Evolutionary conservation across 306 rosid species (phyloP).

Genomic region (Vicia villosa): DNA sequence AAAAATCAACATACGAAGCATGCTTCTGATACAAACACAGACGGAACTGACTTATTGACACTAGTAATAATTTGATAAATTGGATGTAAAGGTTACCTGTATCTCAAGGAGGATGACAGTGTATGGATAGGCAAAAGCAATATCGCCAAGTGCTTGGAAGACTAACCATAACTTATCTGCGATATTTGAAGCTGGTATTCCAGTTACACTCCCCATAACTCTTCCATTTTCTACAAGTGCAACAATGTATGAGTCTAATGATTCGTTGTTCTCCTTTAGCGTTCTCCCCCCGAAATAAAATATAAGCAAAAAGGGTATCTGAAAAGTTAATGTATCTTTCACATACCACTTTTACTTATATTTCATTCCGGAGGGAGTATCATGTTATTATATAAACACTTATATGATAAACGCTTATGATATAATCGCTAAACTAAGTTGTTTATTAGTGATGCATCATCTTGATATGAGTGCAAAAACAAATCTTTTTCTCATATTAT

Average conservation of each 20-base stretch:
- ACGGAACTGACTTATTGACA: background rate
- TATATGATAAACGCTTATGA: too few species aligned
- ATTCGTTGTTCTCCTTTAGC: background rate
- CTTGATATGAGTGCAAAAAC: background rate
- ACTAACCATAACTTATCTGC: slow-evolving; percentile 62
- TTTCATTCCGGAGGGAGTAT: too few species aligned
- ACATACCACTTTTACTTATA: too few species aligned
- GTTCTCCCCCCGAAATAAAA: too few species aligned
- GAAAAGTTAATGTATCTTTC: too few species aligned
- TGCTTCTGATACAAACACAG: background rate
- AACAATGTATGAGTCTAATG: slow-evolving; percentile 11
- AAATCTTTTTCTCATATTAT: too few species aligned
- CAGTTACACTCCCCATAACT: slow-evolving; percentile 70
- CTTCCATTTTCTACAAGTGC: slow-evolving; percentile 66
- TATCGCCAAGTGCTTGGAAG: slow-evolving; percentile 84
- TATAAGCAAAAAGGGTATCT: too few species aligned
- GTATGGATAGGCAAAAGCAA: slow-evolving; percentile 91
- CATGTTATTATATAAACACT: too few species aligned
- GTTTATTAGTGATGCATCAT: background rate
- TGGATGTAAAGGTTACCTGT: slow-evolving; percentile 50
- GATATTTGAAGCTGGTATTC: slow-evolving; percentile 61
- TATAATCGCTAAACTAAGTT: too few species aligned
- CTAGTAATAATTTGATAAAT: background rate
- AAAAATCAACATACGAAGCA: background rate
- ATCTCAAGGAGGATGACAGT: slow-evolving; percentile 71